Evolutionary conservation across 2,329 filamentous ascomycete genomes (phyloP).

Genomic region (Apiospora pterosperma): DNA sequence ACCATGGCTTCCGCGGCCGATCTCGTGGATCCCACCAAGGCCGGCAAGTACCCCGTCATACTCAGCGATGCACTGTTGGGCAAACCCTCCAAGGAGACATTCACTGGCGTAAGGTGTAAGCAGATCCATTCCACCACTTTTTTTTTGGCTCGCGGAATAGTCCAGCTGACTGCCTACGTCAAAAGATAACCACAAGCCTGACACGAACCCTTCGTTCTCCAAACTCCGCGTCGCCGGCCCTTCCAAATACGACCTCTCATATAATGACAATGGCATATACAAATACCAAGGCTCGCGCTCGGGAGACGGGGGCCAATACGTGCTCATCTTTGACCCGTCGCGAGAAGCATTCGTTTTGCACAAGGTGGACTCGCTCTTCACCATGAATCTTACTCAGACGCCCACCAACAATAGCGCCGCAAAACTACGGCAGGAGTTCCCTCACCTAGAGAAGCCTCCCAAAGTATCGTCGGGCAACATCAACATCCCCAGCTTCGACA

Average conservation of each 20-base stretch:
- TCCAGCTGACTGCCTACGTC: neutral
- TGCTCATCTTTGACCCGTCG: constrained; percentile 72
- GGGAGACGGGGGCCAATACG: constrained; percentile 54
- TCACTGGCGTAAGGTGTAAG: constrained; percentile 60
- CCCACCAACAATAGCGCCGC: constrained; percentile 62
- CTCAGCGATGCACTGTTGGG: constrained; percentile 60
- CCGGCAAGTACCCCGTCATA: constrained; percentile 60
- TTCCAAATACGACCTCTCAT: constrained; percentile 52
- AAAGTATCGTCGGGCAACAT: constrained; percentile 7
- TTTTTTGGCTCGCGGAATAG: neutral
- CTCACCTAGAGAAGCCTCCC: constrained; percentile 51
- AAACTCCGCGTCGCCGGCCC: constrained; percentile 49
- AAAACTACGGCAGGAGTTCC: constrained; percentile 62
- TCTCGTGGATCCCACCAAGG: constrained; percentile 54
- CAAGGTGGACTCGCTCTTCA: constrained; percentile 74
- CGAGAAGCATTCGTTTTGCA: constrained; percentile 79
- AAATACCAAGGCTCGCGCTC: constrained; percentile 58
- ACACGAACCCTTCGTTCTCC: constrained; percentile 44
- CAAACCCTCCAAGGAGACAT: constrained; percentile 53
- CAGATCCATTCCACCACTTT: neutral
- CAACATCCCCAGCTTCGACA: constrained; percentile 13
- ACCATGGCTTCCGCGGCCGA: constrained; percentile 19
- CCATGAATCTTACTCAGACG: constrained; percentile 77
- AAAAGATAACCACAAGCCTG: constrained; percentile 62
- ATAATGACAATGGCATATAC: constrained; percentile 54